phyloP scores from a whole-genome alignment of 225 moss, liverwort and hornwort species.

The Straminergon stramineum region DNA sequence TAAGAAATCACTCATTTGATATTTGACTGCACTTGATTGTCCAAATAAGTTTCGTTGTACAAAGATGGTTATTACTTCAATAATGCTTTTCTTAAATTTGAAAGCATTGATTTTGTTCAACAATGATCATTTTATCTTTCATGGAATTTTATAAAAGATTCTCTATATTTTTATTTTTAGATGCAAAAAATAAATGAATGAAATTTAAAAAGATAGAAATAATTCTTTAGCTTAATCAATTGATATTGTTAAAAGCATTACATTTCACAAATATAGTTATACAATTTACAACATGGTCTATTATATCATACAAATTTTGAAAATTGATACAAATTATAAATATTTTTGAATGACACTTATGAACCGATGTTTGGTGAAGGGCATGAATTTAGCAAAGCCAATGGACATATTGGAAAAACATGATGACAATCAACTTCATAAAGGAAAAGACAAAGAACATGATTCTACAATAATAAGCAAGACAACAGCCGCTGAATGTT shows the following conservation, averaged over 20 bases:
- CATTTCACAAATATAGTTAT: background rate
- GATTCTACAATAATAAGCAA: background rate
- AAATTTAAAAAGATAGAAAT: background rate
- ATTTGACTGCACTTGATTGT: background rate
- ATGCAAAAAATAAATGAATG: too few species aligned
- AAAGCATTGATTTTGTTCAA: background rate
- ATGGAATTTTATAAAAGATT: background rate
- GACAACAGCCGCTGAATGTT: background rate
- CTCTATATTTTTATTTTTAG: background rate
- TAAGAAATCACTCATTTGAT: background rate
- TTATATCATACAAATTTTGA: background rate
- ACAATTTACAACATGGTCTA: background rate
- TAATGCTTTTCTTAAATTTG: background rate
- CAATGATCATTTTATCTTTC: background rate
- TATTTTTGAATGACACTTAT: slow-evolving; percentile 1
- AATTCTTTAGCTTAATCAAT: background rate
- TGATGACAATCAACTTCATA: background rate
- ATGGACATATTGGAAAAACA: background rate
- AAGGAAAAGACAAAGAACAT: background rate
- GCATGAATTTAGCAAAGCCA: slow-evolving; percentile 1
- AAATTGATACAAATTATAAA: background rate
- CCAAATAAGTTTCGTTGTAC: background rate
- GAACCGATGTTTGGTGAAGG: slow-evolving; percentile 14
- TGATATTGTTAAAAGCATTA: background rate
- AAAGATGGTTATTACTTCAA: background rate